Base-by-base conservation (phyloP, 1,284 basidiomycete genomes). In the Vanrija sp. region DNA sequence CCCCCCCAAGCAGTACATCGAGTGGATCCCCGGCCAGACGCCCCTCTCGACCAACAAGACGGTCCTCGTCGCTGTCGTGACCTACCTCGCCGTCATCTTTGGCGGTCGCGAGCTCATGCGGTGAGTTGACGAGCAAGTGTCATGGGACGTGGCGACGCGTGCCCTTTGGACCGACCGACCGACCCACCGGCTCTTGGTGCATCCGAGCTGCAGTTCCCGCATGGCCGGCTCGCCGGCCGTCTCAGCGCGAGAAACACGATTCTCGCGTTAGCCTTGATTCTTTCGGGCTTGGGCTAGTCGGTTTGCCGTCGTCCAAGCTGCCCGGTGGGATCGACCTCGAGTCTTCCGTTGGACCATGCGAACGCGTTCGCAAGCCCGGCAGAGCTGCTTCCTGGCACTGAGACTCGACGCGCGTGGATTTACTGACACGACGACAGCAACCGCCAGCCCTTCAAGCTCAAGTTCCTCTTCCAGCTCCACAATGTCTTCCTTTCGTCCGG, bases 21-120 rank as follows among this genome's bases (percentile, higher is more conserved):
- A 66, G 27, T 76, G 75, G 75, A 58, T 74, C 39, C 64, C 64
- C 18, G 72, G 71, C 38, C 31, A 52, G 18, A 88, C 88, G 0
- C 91, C 91, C 7, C 72, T 96, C 53, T 92, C 89, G 49, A 95
- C 89, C 10, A 78, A 83, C 53, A 81, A 84, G 60, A 80, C 82
- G 61, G 93, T 96, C 56, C 75, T 83, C 45, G 77, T 82, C 18
- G 79, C 86, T 19, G 82, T 98, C 59, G 81, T 77, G 31, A 82
- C 83, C 53, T 98, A 98, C 81, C 84, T 98, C 63, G 84, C 83
- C 72, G 79, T 88, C 78, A 87, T 98, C 75, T 98, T 98, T 70
- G 84, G 88, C 59, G 83, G 89, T 42, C 86, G 86, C 67, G 84
- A 84, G 65, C 76, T 89, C 67, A 97, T 97, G 93, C 88, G 84